Base-by-base conservation (phyloP, 2,329 filamentous ascomycete genomes). In the Xylariaceae sp. region DNA sequence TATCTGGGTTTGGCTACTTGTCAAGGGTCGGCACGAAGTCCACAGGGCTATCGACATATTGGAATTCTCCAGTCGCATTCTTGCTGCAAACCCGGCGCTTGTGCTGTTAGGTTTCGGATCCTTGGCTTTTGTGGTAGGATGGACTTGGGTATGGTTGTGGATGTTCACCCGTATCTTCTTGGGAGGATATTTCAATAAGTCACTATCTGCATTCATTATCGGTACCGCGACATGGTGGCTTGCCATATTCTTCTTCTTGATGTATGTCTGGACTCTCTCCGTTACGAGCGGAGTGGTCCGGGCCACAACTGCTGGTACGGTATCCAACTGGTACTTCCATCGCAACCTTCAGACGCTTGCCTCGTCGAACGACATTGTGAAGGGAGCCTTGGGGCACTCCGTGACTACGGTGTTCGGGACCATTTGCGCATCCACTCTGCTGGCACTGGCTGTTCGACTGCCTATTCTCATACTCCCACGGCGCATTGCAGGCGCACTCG, bases 281-380 rank as follows among this genome's bases (percentile, higher is more conserved):
- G 82, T 97, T 49, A 84, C 95, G 65, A 86, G 90, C 49, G 90
- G 90, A 15, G 81, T 97, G 18, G 92, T 99, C 67, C 85, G 94
- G 51, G 86, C 89, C 18, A 94, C 91, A 14, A 96, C 92, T 12
- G 92, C 90, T 19, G 94, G 94, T 11, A 96, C 92, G 1, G 92
- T 97, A 19, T 95, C 90, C 38, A 94, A 99, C 69, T 99, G 94
- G 94, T 99, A 99, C 70, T 99, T 97, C 69, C 92, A 97, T 69
- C 89, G 94, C 55, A 87, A 95, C 60, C 83, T 85, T 5, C 80
- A 85, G 11, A 90, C 92, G 5, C 77, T 86, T 9, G 85, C 90
- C 2, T 84, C 89, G 1, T 91, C 90, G 1, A 77, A 80, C 49
- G 86, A 91, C 48, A 86, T 97, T 42, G 90, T 97, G 22, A 76